A percentile compares a stretch with the other conserved stretches of the same genome.
Conservation (phyloP, 345 rosid species). For the Citrus maxima region DNA sequence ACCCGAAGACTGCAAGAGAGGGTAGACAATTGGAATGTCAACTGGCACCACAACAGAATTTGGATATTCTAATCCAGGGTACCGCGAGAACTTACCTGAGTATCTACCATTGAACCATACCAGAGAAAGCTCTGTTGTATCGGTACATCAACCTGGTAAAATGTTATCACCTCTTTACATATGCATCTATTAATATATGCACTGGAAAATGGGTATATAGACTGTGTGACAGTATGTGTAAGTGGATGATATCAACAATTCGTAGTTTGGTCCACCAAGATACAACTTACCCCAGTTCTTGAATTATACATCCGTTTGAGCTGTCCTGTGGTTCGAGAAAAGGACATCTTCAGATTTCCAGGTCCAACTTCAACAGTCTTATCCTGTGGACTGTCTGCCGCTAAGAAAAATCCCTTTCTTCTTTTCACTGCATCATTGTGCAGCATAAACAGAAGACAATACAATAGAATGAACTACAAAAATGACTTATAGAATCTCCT, state of each 20-base stretch:
- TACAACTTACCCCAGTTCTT: constrained; percentile 53
- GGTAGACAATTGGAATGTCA: constrained; percentile 11
- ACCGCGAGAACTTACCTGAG: constrained; percentile 28
- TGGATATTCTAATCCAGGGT: not conserved
- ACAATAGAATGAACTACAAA: not conserved
- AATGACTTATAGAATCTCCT: not conserved
- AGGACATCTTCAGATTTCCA: constrained; percentile 66
- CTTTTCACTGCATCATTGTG: constrained; percentile 34
- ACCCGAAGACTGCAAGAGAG: constrained; percentile 48
- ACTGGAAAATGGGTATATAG: not conserved
- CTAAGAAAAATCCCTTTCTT: constrained; percentile 14
- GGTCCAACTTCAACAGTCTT: constrained; percentile 63
- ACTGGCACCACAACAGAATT: not conserved
- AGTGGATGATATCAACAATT: not conserved
- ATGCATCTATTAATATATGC: not conserved
- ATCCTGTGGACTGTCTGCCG: constrained; percentile 22
- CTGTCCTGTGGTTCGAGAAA: constrained; percentile 67
- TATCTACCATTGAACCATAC: constrained; percentile 57
- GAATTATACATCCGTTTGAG: constrained; percentile 63
- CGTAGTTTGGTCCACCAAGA: no score
- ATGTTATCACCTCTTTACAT: not conserved
- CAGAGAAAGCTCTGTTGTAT: constrained; percentile 78
- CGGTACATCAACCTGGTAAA: constrained; percentile 58
- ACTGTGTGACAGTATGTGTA: not conserved
- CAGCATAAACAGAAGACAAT: not conserved